Conservation (phyloP, 331 rosid genomes). For the Acacia concinna region DNA sequence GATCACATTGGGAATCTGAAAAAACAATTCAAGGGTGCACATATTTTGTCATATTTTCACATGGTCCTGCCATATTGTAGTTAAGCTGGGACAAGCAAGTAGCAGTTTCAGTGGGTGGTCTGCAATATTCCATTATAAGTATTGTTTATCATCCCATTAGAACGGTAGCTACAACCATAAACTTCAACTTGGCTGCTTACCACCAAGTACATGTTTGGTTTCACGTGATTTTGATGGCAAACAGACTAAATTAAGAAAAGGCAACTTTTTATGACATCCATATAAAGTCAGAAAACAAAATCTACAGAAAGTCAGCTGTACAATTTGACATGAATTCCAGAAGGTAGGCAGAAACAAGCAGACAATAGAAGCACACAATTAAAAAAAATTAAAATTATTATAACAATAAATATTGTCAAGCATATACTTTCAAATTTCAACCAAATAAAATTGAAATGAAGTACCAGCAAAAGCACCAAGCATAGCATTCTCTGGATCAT, state of each 20-base stretch:
- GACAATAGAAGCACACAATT: background rate
- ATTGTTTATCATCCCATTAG: too few relatives aligned
- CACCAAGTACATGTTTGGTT: background rate
- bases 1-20: background rate
- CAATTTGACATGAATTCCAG: background rate
- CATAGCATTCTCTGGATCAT: conserved; percentile 80
- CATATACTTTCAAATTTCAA: conserved; percentile 3
- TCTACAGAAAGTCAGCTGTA: background rate
- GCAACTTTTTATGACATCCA: background rate
- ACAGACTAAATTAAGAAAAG: background rate
- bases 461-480: conserved; percentile 88
- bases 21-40: background rate
- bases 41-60: background rate
- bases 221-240: background rate
- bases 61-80: background rate
- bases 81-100: background rate
- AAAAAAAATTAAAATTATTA: background rate
- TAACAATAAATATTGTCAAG: background rate
- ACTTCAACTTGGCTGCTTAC: background rate
- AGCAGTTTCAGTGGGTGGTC: background rate
- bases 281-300: background rate
- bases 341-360: background rate
- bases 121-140: background rate
- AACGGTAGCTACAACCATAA: background rate
- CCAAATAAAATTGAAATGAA: background rate